Evolutionary conservation across 139 green algal genomes (phyloP), one percentile per base, ranked within the genome.

Genomic region (Parachlorella kessleri): DNA sequence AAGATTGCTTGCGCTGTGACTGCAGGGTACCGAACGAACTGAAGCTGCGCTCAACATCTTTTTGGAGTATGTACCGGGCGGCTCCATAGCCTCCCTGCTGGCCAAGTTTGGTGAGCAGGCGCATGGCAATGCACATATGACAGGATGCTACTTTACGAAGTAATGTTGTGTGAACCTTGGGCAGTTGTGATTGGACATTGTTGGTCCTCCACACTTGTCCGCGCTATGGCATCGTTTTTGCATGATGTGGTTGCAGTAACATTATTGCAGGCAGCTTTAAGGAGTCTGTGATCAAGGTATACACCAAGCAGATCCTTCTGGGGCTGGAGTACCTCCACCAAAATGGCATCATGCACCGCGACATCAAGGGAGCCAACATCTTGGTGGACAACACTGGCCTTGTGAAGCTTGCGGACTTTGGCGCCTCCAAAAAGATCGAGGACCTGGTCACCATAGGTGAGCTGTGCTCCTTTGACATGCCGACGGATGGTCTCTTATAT

Each of bases 281-380:
- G 75, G 88, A 93, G 80, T 77, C 81, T 23, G 89, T 96, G 35
- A 81, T 95, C 28, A 77, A 78, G 26, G 77, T 90, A 64, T 96
- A 94, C 82, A 92, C 90, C 38, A 85, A 86, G 40, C 91, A 96
- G 81, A 87, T 96, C n/a, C 66, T 96, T 76, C 40, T 76, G 35
- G 96, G 95, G 21, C 83, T 99, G 70, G 92, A 95, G 81, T 99
- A 98, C 86, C 91, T 99, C 69, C 96, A 99, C 84, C 66, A 39
- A 37, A 73, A 39, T 26, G 36, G 67, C 67, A 59, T 97, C 75
- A 95, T 98, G 83, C 96, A 99, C 85, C 86, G 96, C 3, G 95
- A 98, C 81, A 94, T 99, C 86, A 98, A 98, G 91, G 94, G 96
- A 42, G 96, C 95, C 73, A 99, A 99, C 88, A 97, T 99, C 76